phyloP scores from a whole-genome alignment of 768 basidiomycete species.

The Leccinellum rugosiceps region DNA sequence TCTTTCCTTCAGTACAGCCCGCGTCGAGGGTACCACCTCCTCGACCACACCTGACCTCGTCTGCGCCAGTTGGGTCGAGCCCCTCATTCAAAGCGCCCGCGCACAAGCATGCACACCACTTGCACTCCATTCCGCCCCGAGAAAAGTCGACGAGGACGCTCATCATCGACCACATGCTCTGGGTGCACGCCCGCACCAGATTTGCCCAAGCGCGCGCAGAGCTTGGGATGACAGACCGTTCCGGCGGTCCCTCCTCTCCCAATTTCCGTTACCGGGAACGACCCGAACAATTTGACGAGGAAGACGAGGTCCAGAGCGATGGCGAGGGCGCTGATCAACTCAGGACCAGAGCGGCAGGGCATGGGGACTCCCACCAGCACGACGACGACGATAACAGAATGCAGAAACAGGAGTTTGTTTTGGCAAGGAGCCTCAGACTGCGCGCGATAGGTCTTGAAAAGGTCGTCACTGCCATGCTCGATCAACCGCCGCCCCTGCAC shows the following conservation, averaged over 20 bases:
- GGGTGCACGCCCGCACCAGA: conserved; percentile 78
- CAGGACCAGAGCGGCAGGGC: conserved; percentile 50
- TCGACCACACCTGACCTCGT: conserved; percentile 12
- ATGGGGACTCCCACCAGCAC: conserved; percentile 46
- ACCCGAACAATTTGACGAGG: conserved; percentile 76
- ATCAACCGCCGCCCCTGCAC: conserved; percentile 67
- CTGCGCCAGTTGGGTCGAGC: conserved; percentile 2
- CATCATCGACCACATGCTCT: conserved; percentile 85
- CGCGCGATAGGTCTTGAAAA: conserved; percentile 83
- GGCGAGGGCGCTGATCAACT: conserved; percentile 50
- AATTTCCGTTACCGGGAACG: conserved; percentile 63
- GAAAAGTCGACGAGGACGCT: conserved; percentile 88
- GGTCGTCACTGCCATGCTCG: conserved; percentile 76
- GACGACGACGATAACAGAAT: conserved; percentile 64
- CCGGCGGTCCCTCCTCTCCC: conserved; percentile 60
- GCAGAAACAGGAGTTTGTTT: conserved; percentile 54
- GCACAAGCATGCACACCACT: conserved; percentile 84
- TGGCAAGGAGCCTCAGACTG: conserved; percentile 63
- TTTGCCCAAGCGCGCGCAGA: conserved; percentile 84
- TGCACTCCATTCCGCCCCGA: conserved; percentile 81
- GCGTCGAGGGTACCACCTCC: not conserved
- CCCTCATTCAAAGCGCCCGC: conserved; percentile 64
- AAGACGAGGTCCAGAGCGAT: conserved; percentile 62
- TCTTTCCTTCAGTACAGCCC: conserved; percentile 15
- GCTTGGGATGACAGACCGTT: conserved; percentile 80